A percentile compares a stretch with the other conserved stretches of the same genome.
These are phyloP conservation scores for Penicillium longicatenatum DNA, from an alignment of 495 filamentous ascomycete species.

Conservation along the genomic window DNA sequence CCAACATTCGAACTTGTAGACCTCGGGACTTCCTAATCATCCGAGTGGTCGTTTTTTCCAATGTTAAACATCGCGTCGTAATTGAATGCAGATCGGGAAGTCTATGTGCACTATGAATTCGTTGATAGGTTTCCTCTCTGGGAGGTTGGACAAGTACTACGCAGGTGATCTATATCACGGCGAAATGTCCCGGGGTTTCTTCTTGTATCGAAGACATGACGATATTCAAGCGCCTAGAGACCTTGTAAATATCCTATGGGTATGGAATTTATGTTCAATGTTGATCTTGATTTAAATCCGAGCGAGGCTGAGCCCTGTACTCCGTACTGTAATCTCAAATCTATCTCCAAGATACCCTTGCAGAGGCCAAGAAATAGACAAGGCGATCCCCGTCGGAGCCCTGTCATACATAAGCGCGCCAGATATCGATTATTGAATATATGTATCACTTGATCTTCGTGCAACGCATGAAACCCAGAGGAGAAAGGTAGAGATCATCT, in stretches of 20 bases:
- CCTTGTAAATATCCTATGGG: too few relatives aligned
- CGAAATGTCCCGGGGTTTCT: too few relatives aligned
- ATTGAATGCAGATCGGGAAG: not conserved
- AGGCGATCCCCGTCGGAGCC: constrained; percentile 4
- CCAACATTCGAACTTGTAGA: too few relatives aligned
- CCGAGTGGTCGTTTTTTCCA: not conserved
- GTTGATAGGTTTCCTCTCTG: not conserved
- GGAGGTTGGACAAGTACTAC: not conserved
- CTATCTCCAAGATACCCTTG: not conserved
- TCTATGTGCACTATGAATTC: not conserved
- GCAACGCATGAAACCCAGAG: not conserved
- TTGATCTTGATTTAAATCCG: too few relatives aligned
- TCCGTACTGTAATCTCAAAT: not conserved
- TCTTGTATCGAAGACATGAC: too few relatives aligned
- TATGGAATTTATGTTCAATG: too few relatives aligned
- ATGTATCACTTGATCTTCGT: constrained; percentile 9
- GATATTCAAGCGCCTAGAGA: too few relatives aligned
- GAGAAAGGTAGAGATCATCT: not conserved
- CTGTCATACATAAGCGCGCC: not conserved
- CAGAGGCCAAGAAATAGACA: not conserved
- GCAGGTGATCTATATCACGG: not conserved
- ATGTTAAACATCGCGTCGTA: not conserved
- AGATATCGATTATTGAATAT: not conserved
- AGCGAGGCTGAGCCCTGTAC: not conserved
- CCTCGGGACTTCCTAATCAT: not conserved